Base-by-base conservation (phyloP, 1,284 basidiomycete species). In the Ceratobasidium sp. region DNA sequence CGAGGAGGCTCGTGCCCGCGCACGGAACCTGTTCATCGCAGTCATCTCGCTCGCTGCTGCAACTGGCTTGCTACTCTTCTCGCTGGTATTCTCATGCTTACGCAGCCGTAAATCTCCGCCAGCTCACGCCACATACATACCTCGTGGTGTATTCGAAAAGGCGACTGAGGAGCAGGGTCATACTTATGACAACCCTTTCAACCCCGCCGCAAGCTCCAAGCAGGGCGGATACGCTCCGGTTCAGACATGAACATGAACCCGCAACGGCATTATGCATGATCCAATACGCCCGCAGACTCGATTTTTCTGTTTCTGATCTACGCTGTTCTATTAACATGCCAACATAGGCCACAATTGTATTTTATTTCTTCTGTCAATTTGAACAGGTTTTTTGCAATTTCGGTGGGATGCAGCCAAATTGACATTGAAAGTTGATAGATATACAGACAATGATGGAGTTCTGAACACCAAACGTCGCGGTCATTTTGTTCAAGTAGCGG, bases 181-280 rank as follows among this genome's bases (percentile, higher is more conserved):
- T 35, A 64, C 62, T 18, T 64, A 64, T 50, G 62, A 64, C 30
- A 43, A 64, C 30, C 62, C 62, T 4, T 64, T 43, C 30, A 50
- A 44, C 13, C 62, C 46, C 13, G 30, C 23, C 14, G 21, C 23
- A 14, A 28, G 47, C 14, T 30, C 62, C 46, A 44, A 64, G 30
- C 5, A 44, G 38, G 62, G 62, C 8, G 62, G 44, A 13, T 64
- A 64, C 46, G 16, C 46, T 2, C 62, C 26, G 8, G 62, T 64
- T 28, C 21, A 64, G 46, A 64, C 62, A 28, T 64, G 30, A 35
- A 49, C 23, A n/a, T n/a, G n/a, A n/a, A n/a, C n/a, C n/a, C n/a
- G n/a, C n/a, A n/a, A n/a, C n/a, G n/a, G n/a, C n/a, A n/a, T n/a
- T n/a, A n/a, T n/a, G n/a, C n/a, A n/a, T n/a, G n/a, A n/a, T n/a